These are phyloP conservation scores for Cercospora zeae-maydis DNA, from an alignment of 2,329 filamentous ascomycete genomes.

Conservation along the genomic window DNA sequence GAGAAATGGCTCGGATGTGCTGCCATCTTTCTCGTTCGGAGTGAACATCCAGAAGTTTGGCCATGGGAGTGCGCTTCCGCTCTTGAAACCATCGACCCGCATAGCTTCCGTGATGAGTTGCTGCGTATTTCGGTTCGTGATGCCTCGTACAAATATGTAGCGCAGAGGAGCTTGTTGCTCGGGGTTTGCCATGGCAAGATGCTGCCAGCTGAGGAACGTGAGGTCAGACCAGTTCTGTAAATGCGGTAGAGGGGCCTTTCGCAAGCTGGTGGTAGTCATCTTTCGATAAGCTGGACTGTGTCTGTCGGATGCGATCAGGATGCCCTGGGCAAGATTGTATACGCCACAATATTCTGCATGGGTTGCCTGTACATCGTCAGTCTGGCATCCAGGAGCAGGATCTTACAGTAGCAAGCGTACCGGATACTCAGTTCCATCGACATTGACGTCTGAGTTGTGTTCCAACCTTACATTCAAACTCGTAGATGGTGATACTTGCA, in stretches of 20 bases:
- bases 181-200: background rate
- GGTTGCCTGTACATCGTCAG: background rate
- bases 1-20: background rate
- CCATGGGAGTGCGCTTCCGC: background rate
- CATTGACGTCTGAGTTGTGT: constrained; percentile 1
- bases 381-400: background rate
- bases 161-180: background rate
- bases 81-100: background rate
- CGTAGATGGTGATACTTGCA: background rate
- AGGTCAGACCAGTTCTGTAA: constrained; percentile 9
- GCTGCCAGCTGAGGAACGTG: constrained; percentile 6
- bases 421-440: background rate
- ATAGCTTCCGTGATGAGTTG: constrained; percentile 2
- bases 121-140: constrained; percentile 4
- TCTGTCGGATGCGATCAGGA: constrained; percentile 5
- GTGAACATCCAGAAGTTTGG: constrained; percentile 9
- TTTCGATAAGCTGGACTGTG: constrained; percentile 6
- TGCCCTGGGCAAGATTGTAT: constrained; percentile 1
- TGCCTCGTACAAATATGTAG: constrained; percentile 6
- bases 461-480: background rate
- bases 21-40: background rate
- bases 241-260: constrained; percentile 1
- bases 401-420: background rate
- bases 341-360: constrained; percentile 9
- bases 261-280: background rate